phyloP scores from a whole-genome alignment of 805 yeast genomes.

The Wickerhamomyces bisporus region DNA sequence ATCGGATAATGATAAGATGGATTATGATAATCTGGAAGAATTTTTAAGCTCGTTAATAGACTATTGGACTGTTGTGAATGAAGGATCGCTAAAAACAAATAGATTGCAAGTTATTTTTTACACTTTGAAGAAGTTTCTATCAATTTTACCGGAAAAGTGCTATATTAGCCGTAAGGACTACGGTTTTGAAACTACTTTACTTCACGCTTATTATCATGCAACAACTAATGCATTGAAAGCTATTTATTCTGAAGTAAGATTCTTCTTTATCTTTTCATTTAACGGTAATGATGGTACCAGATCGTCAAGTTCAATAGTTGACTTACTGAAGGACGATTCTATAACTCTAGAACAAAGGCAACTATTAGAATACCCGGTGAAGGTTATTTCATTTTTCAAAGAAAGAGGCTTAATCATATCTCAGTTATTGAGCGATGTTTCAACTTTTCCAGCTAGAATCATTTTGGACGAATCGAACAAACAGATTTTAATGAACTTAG shows the following conservation, averaged over 20 bases:
- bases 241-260: conserved; percentile 31
- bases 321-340: conserved; percentile 1
- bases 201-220: conserved; percentile 30
- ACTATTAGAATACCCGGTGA: conserved; percentile 23
- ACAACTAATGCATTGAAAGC: conserved; percentile 28
- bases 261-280: conserved; percentile 30
- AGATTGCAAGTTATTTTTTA: conserved; percentile 22
- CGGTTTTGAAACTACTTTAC: conserved; percentile 17
- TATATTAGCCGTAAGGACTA: conserved; percentile 3
- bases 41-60: conserved; percentile 9
- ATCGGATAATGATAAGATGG: conserved; percentile 4
- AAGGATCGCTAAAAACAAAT: conserved; percentile 10
- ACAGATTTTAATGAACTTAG: conserved; percentile 15
- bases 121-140: conserved; percentile 19
- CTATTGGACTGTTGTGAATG: conserved; percentile 12
- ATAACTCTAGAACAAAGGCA: conserved; percentile 11
- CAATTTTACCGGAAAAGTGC: conserved; percentile 18
- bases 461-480: conserved; percentile 23
- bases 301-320: conserved; percentile 15
- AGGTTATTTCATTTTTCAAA: conserved; percentile 26
- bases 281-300: conserved; percentile 31
- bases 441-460: conserved; percentile 24
- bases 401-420: conserved; percentile 18
- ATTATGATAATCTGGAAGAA: conserved; percentile 14
- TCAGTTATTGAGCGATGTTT: conserved; percentile 17